Base-by-base conservation (phyloP, 441 rosid species). In the Euphorbia celastroides region DNA sequence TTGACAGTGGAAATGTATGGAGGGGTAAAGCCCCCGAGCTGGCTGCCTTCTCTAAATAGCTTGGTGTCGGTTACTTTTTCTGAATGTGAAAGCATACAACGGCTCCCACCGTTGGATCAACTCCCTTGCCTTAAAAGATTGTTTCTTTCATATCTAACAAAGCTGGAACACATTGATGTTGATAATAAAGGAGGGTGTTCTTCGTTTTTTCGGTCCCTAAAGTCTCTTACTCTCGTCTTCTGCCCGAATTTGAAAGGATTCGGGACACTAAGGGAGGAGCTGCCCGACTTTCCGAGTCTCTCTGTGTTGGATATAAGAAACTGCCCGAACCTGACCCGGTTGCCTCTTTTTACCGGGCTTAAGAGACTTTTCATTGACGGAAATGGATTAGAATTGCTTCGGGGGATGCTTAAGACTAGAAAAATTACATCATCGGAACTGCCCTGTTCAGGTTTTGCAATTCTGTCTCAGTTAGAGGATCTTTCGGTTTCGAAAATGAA, bases 181-280 rank as follows among this genome's bases (percentile, higher is more conserved):
- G 54, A 22, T 5, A 38, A 38, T 38, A 14, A 46, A 16, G 13
- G 0, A 0, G 22, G 64, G 34, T 79, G 75, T 57, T 73, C 75
- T 73, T 51, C 77, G 13, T 20, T 22, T 5, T 22, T 64, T 51
- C 79, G 63, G 8, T 57, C 71, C n/a, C 68, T 67, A 6, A 51
- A 34, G 58, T 0, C 0, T 2, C 66, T 75, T 30, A 0, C 0
- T 0, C 22, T 73, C 2, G 0, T 0, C 0, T 0, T 7, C 0
- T 66, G 76, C 23, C 32, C 17, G n/a, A 26, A 60, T 12, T 63
- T 72, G 27, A 65, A 67, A 79, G 74, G 74, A 38, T 76, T 56
- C 27, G 34, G 10, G 32, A 25, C 32, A 12, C 44, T 3, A 38
- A 38, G 2, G 12, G 12, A 4, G 12, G 12, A 38, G 44, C 44